Base-by-base conservation (phyloP, 768 basidiomycete species). In the Wakefieldia striispora region DNA sequence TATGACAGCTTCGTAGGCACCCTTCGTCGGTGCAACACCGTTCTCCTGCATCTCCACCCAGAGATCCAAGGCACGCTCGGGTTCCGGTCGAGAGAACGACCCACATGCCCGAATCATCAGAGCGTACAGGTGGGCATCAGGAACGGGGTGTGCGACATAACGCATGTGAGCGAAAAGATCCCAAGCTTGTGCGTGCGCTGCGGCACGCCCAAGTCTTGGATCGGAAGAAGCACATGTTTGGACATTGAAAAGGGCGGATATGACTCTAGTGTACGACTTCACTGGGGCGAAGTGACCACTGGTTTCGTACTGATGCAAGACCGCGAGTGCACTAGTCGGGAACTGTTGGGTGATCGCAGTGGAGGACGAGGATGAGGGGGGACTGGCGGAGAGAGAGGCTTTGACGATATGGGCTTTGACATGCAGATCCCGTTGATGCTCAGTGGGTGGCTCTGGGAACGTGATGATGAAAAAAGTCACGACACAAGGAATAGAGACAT, bases 141-240 rank as follows among this genome's bases (percentile, higher is more conserved):
- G 94, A 4, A 72, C 71, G 1, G 92, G 84, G 64, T 98, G 93
- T 1, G 95, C 91, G 13, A 91, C 89, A 53, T 97, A 94, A 40
- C 95, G 90, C 90, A 97, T 95, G 67, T 99, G 95, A 2, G 88
- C 75, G 66, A 91, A 97, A 35, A 97, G 79, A 62, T 98, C 91
- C 91, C 92, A 97, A 3, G 90, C 95, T 52, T 91, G 85, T 0
- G 89, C 87, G 27, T 79, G 80, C 2, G 80, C 80, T 1, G 76
- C 58, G 4, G 80, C 71, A 24, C 73, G 54, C 27, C 66, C 66
- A 1, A 76, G 51, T 20, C 49, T 34, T 21, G 55, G 21, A 7
- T 53, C 40, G 16, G 55, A 54, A 31, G 58, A 65, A 33, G 59
- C 68, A 16, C 52, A 54, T 11, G 71, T 68, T 8, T 71, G 73